A percentile compares a stretch with the other conserved stretches of the same genome.
Evolutionary conservation across 2,329 filamentous ascomycete genomes (phyloP).

Genomic region (Hirsutella thompsonii): DNA sequence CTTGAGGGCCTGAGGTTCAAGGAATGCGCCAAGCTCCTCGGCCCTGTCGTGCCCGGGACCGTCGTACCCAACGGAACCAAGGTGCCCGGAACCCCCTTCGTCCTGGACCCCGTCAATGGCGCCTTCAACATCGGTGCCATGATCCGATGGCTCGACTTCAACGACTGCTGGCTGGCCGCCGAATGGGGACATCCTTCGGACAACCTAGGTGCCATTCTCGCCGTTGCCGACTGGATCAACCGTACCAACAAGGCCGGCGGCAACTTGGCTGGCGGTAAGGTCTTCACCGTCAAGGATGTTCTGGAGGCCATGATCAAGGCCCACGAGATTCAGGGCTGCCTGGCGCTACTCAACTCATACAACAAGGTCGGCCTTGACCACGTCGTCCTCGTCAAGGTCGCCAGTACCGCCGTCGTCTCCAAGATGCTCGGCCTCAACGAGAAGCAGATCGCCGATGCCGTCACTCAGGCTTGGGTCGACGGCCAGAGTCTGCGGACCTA

Average conservation of each 20-base stretch:
- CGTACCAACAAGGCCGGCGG: constrained; percentile 66
- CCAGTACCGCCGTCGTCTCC: constrained; percentile 83
- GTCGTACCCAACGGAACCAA: constrained; percentile 82
- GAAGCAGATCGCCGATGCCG: constrained; percentile 84
- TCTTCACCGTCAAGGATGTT: constrained; percentile 79
- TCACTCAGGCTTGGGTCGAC: constrained; percentile 96
- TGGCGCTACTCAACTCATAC: constrained; percentile 95
- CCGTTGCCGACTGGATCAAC: constrained; percentile 94
- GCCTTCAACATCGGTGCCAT: constrained; percentile 99
- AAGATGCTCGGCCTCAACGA: constrained; percentile 88
- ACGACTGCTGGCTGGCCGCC: constrained; percentile 97
- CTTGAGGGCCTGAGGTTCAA: constrained; percentile 92
- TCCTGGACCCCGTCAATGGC: constrained; percentile 87
- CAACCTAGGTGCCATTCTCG: constrained; percentile 93
- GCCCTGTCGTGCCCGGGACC: constrained; percentile 82
- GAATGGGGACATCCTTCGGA: constrained; percentile 99
- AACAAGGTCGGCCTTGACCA: constrained; percentile 98
- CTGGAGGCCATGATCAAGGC: constrained; percentile 98
- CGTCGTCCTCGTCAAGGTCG: constrained; percentile 95
- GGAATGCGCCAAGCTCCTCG: constrained; percentile 89
- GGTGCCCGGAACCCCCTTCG: constrained; percentile 83
- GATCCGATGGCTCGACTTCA: constrained; percentile 99
- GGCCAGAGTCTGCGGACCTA: constrained; percentile 94
- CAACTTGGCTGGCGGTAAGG: constrained; percentile 78
- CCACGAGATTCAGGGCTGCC: constrained; percentile 95